Base-by-base conservation (phyloP, 169 alveolate genomes). In the Cryptosporidium canis region DNA sequence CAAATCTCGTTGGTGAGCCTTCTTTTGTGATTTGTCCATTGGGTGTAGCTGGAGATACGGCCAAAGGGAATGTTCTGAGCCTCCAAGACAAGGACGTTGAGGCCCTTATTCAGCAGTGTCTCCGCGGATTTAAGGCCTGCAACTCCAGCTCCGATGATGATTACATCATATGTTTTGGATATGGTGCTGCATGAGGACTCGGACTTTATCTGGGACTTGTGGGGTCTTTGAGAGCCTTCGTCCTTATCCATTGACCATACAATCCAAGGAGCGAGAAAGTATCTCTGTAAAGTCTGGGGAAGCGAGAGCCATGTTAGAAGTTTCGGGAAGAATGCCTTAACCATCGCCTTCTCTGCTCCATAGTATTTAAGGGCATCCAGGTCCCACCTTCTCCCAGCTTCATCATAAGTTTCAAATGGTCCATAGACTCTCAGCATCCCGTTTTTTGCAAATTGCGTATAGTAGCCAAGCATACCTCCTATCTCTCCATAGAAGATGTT, bases 331-430 rank as follows among this genome's bases (percentile, higher is more conserved):
- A 58, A 77, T 3, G 87, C 87, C 5, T 43, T 77, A 33, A 43
- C 21, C 87, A 77, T 77, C 14, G 87, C 87, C n/a, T 77, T 58
- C 12, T 77, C 87, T 9, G 87, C 87, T 3, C 87, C 87, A 39
- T 77, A 77, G 47, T 77, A 77, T 77, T 77, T 77, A 16, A 77
- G 66, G 4, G 87, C 71, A 61, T 77, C 87, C 8, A 77, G 45
- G 31, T 77, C 87, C 87, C 87, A 77, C 41, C 87, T 77, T 55
- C 87, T 77, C 31, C 87, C 87, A 41, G 87, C 87, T 31, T 77
- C 87, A 29, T 77, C 87, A 77, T 56, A 61, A 37, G 87, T 58
- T 43, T 56, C 87, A 61, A 58, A 77, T 6, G 87, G 87, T 8
- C 87, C 87, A 29, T 77, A 77, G n/a, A 77, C 66, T 77, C 87